Base-by-base conservation (phyloP, 1,139 yeast genomes). In the Candida neerlandica region DNA sequence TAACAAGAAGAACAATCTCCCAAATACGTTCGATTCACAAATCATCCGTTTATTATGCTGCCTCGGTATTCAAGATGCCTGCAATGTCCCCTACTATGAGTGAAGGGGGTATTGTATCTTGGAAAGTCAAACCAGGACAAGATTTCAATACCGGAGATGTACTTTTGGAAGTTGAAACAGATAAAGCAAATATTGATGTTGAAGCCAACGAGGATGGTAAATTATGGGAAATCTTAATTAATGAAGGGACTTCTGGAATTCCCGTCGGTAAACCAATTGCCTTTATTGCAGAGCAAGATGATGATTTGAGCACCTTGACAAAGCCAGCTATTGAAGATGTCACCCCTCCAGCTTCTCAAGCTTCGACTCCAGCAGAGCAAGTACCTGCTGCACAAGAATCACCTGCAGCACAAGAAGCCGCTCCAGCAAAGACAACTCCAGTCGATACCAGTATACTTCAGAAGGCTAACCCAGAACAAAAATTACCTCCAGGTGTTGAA, bases 41-140 rank as follows among this genome's bases (percentile, higher is more conserved):
- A 29, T 52, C 67, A 6, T 48, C 56, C 27, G 47, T 55, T 48
- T 43, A 58, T 54, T 45, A 66, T 56, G 79, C 72, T 21, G 92
- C 89, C 2, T 68, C 82, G 34, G 74, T 85, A 49, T 89, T 88
- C 69, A 83, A 77, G 49, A 94, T 94, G 98, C 99, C 99, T 3
- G 97, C 99, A 26, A 89, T 94, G 97, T 91, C 97, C 6, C 99
- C 99, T 38, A 94, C 99, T 18, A 94, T 94, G 99, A 90, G 94
- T 27, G 91, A 86, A 64, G 99, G 99, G 43, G 97, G 97, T n/a
- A 81, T 94, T 58, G 90, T 90, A n/a, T 78, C 83, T 49, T 94
- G 99, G 99, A 89, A 90, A 66, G 78, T 85, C 62, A 85, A 90
- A 64, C 84, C 85, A 45, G 97, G 97, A 44, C 95, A 89, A 12